Base-by-base conservation (phyloP, 2,329 filamentous ascomycete genomes). In the Cladosporium halotolerans region DNA sequence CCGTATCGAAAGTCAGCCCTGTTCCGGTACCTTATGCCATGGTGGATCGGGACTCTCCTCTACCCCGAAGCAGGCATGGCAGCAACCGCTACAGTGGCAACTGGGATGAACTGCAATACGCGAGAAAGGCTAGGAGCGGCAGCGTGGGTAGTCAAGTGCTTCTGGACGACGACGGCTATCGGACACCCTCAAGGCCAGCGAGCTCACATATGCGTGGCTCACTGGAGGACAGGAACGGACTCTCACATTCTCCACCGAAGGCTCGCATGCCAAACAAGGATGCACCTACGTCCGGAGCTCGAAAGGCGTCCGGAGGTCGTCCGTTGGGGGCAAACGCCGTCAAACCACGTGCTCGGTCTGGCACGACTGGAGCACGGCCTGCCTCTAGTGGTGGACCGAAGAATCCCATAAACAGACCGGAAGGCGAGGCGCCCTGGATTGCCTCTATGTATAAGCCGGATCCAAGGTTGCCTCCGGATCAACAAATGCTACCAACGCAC, bases 391-490 rank as follows among this genome's bases (percentile, higher is more conserved):
- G 58, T 23, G 60, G 58, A 8, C 77, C 63, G 67, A 78, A 70
- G 81, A 89, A 73, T 74, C 83, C 56, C 83, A 88, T 79, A 61
- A 52, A 59, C 10, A 88, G 85, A 66, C 91, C 91, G 0, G 93
- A 97, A 74, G 93, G 93, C 16, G 92, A 97, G 51, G 90, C 93
- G 9, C 93, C 93, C 48, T 99, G 93, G 93, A 81, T 97, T 72
- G 82, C 93, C 43, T 88, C 87, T 18, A 89, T 95, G 72, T 99
- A 96, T 71, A 95, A 95, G 66, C 93, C 93, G 0, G 93, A 99
- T 67, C 93, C 93, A 31, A 85, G 90, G 56, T 76, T 99, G 33
- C 93, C 93, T 5, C 93, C 90, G 0, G 93, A 99, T 57, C 88
- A 99, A 70, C 93, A 99, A 67, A 84, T 99, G 50, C 82, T 99